These are phyloP conservation scores for Triadica sebifera DNA, from an alignment of 345 rosid species.

Conservation along the genomic window DNA sequence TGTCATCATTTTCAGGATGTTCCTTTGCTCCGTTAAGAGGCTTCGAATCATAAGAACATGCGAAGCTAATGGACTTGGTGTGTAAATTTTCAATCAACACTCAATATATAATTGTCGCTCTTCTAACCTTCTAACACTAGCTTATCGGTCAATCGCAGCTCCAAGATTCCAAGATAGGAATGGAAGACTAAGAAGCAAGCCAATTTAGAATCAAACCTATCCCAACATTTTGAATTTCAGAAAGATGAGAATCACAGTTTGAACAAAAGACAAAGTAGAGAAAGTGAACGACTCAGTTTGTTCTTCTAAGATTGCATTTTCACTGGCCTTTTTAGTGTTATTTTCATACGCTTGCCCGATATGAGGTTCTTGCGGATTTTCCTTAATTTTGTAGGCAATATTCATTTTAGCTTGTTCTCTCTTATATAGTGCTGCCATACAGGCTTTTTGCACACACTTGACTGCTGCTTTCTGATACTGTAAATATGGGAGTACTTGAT, in stretches of 20 bases:
- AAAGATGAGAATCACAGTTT: constrained; percentile 25
- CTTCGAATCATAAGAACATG: constrained; percentile 33
- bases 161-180: constrained; percentile 59
- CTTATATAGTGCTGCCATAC: constrained; percentile 27
- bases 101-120: neutral
- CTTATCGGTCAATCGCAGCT: constrained; percentile 41
- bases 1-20: constrained; percentile 23
- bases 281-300: constrained; percentile 23
- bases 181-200: constrained; percentile 57
- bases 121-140: neutral
- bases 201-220: constrained; percentile 32
- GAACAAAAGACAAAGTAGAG: constrained; percentile 27
- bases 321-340: constrained; percentile 22
- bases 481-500: constrained; percentile 51
- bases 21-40: constrained; percentile 27
- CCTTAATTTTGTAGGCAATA: constrained; percentile 30
- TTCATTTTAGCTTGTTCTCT: constrained; percentile 21
- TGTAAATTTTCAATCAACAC: constrained; percentile 10
- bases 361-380: constrained; percentile 22
- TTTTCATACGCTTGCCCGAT: constrained; percentile 2
- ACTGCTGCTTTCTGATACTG: constrained; percentile 54
- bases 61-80: constrained; percentile 31
- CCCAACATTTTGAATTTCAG: constrained; percentile 8
- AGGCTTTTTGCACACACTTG: constrained; percentile 31
- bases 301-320: constrained; percentile 25